Conservation (phyloP, 495 filamentous ascomycete species). For the Bathelium albidoporum region DNA sequence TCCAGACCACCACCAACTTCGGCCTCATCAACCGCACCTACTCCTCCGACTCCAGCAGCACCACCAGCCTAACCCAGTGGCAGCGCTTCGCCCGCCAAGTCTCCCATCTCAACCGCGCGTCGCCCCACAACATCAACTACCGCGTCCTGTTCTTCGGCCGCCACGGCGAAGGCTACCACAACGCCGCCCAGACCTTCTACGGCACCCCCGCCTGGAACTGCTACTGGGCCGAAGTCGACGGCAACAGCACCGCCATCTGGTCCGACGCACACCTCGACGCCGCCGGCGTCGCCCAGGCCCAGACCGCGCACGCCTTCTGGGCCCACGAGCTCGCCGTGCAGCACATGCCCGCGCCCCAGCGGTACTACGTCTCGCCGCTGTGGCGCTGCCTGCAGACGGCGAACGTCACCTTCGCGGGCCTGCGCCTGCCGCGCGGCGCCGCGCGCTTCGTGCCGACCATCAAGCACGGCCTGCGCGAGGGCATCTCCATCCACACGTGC, state of each 20-base stretch:
- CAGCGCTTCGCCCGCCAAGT: conserved; percentile 53
- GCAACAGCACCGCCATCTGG: conserved; percentile 59
- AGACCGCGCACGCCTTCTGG: conserved; percentile 55
- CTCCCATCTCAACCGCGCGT: conserved; percentile 40
- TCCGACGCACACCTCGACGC: conserved; percentile 57
- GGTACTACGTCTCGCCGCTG: conserved; percentile 60
- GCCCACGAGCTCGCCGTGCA: conserved; percentile 38
- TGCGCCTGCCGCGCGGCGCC: conserved; percentile 38
- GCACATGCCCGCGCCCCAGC: conserved; percentile 52
- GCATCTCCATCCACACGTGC: conserved; percentile 67
- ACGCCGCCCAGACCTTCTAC: conserved; percentile 53
- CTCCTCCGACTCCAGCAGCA: conserved; percentile 32
- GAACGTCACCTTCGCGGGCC: conserved; percentile 47
- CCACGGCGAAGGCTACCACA: conserved; percentile 64
- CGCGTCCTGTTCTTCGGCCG: conserved; percentile 61
- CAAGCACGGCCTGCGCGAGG: conserved; percentile 62
- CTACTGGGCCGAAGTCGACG: conserved; percentile 61
- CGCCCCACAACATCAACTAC: conserved; percentile 43
- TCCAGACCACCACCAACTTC: conserved; percentile 53
- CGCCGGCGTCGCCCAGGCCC: conserved; percentile 51
- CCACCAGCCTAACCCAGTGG: conserved; percentile 48
- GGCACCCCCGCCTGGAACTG: conserved; percentile 62
- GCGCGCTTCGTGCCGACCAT: conserved; percentile 54
- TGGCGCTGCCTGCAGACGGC: conserved; percentile 57
- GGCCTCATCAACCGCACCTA: conserved; percentile 55